Percentiles rank a stretch among this genome's conserved stretches.
These are phyloP conservation scores for Pleomassaria siparia DNA, from an alignment of 2,329 filamentous ascomycete species.

Conservation along the genomic window DNA sequence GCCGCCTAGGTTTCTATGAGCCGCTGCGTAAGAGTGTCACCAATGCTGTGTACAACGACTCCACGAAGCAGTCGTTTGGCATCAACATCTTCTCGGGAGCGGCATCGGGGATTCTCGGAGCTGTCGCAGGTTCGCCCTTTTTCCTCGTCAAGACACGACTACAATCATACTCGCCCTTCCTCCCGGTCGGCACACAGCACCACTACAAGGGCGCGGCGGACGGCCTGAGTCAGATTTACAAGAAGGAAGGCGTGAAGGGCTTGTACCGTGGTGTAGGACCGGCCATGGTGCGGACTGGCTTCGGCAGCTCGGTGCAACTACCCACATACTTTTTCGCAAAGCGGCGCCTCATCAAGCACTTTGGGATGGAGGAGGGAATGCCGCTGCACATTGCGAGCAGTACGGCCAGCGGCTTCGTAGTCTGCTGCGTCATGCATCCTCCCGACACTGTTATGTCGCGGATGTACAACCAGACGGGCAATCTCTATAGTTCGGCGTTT, in stretches of 20 bases:
- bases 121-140: conserved; percentile 90
- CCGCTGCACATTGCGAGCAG: conserved; percentile 87
- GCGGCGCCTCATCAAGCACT: conserved; percentile 75
- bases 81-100: conserved; percentile 96
- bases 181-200: conserved; percentile 97
- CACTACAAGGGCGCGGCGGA: conserved; percentile 83
- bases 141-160: conserved; percentile 97
- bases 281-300: conserved; percentile 94
- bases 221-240: conserved; percentile 78
- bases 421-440: conserved; percentile 97
- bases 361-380: conserved; percentile 88
- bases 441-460: conserved; percentile 99
- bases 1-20: conserved; percentile 95
- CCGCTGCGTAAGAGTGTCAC: conserved; percentile 78
- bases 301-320: conserved; percentile 92
- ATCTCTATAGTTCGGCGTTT: conserved; percentile 90
- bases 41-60: conserved; percentile 68
- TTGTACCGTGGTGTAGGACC: conserved; percentile 89
- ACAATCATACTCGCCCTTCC: conserved; percentile 88
- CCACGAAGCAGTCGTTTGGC: conserved; percentile 76
- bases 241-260: conserved; percentile 73
- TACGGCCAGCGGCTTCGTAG: conserved; percentile 88
- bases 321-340: conserved; percentile 99
- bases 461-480: conserved; percentile 98
- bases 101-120: conserved; percentile 83